A percentile compares a stretch with the other conserved stretches of the same genome.
Conservation (phyloP, 495 filamentous ascomycete species). For the Pseudotulostoma volvatum region DNA sequence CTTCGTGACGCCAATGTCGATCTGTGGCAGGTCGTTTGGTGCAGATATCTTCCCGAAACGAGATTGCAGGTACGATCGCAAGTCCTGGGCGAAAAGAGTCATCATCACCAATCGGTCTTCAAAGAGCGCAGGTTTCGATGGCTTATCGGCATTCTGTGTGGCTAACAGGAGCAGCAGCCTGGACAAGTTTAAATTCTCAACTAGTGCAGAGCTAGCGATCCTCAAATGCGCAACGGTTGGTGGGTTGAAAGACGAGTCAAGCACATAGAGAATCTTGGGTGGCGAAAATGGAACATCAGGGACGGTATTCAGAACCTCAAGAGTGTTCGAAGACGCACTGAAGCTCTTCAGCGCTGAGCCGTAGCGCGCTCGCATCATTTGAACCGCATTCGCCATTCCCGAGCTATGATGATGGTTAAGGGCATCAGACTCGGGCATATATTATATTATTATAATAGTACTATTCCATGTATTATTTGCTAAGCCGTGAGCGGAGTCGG, state of each 20-base stretch:
- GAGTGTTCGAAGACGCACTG: slow-evolving; percentile 33
- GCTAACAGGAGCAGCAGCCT: slow-evolving; percentile 61
- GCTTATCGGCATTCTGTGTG: slow-evolving; percentile 88
- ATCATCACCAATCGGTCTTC: slow-evolving; percentile 77
- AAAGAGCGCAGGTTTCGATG: slow-evolving; percentile 65
- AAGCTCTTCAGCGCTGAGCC: slow-evolving; percentile 39
- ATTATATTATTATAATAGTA: too few relatives aligned
- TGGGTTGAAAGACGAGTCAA: slow-evolving; percentile 94
- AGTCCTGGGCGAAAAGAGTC: slow-evolving; percentile 56
- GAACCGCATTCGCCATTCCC: slow-evolving; percentile 31
- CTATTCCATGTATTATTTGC: too few relatives aligned
- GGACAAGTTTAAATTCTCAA: slow-evolving; percentile 15
- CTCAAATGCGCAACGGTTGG: slow-evolving; percentile 68
- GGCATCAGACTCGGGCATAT: too few relatives aligned
- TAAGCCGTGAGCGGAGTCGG: too few relatives aligned
- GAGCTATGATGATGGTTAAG: too few relatives aligned
- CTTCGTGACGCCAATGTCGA: slow-evolving; percentile 74
- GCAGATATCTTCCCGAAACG: slow-evolving; percentile 1
- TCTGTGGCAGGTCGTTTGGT: slow-evolving; percentile 13
- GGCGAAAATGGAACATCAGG: slow-evolving; percentile 11
- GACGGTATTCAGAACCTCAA: slow-evolving; percentile 44
- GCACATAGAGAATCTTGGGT: slow-evolving; percentile 49
- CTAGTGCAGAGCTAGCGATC: slow-evolving; percentile 55
- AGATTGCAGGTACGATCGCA: slow-evolving; percentile 23
- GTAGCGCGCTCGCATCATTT: slow-evolving; percentile 17